Conservation (phyloP, 129 eudicot genomes). For the Flaveria ramosissima region DNA sequence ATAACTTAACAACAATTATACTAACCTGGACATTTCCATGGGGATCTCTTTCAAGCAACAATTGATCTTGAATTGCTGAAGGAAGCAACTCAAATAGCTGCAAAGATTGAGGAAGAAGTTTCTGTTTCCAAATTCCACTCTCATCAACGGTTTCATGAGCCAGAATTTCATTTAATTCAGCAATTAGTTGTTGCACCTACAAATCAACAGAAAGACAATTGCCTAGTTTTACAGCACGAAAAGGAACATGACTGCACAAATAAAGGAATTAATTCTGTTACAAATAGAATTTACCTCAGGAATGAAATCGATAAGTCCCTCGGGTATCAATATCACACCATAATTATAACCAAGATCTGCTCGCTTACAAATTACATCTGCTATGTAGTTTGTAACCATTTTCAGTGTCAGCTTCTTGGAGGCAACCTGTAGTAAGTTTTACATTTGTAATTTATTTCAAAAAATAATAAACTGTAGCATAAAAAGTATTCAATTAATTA, state of each 20-base stretch:
- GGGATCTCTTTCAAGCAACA: constrained; percentile 99
- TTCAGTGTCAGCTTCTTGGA: constrained; percentile 79
- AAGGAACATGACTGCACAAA: background rate
- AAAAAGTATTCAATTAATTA: background rate
- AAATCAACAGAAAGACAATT: constrained; percentile 14
- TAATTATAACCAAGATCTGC: constrained; percentile 87
- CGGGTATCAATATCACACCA: constrained; percentile 95
- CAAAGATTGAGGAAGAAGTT: constrained; percentile 65
- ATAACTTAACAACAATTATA: background rate
- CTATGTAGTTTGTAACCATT: constrained; percentile 84
- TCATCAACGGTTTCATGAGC: constrained; percentile 89
- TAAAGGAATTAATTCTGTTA: background rate
- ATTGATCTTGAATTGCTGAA: constrained; percentile 92
- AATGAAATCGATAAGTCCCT: constrained; percentile 96
- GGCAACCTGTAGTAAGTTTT: constrained; percentile 61
- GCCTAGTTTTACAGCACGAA: background rate
- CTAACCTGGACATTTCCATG: constrained; percentile 97
- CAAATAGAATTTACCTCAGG: constrained; percentile 66
- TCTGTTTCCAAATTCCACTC: constrained; percentile 85
- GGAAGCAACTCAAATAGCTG: constrained; percentile 89
- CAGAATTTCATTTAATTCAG: constrained; percentile 91
- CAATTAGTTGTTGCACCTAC: constrained; percentile 93
- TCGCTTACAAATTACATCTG: constrained; percentile 87
- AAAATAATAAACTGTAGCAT: background rate
- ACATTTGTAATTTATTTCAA: background rate